These are phyloP conservation scores for Cochlearia excelsa DNA, from an alignment of 345 rosid species.

Conservation along the genomic window DNA sequence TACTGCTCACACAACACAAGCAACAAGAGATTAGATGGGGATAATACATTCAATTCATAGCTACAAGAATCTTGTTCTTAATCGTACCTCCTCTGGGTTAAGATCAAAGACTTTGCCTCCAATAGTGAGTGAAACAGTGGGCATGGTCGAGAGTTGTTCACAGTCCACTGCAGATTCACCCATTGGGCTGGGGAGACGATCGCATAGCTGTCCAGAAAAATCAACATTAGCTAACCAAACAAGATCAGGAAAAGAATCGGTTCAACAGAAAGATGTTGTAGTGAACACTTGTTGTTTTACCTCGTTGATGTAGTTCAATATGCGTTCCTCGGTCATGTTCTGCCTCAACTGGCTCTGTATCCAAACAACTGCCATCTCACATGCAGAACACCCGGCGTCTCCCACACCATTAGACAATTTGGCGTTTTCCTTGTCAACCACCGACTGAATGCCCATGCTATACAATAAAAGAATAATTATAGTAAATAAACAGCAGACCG, in stretches of 20 bases:
- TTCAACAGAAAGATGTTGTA: not conserved
- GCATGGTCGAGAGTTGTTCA: constrained; percentile 63
- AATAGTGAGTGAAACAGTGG: constrained; percentile 73
- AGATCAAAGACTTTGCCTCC: constrained; percentile 71
- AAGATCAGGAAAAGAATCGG: constrained; percentile 17
- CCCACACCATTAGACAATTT: constrained; percentile 39
- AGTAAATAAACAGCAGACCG: not conserved
- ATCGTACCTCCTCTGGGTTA: constrained; percentile 59
- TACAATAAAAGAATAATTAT: not conserved
- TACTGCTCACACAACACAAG: constrained; percentile 48
- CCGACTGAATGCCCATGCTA: constrained; percentile 76
- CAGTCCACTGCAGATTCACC: constrained; percentile 90
- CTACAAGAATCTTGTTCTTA: not conserved
- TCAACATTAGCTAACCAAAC: not conserved
- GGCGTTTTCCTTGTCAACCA: constrained; percentile 50
- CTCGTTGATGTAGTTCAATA: constrained; percentile 59
- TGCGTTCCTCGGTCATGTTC: constrained; percentile 63
- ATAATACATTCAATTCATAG: not conserved
- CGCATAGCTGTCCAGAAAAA: constrained; percentile 59
- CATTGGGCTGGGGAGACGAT: constrained; percentile 75
- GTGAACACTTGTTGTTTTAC: constrained; percentile 33
- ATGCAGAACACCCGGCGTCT: constrained; percentile 70
- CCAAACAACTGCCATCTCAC: constrained; percentile 96
- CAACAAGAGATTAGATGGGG: constrained; percentile 12
- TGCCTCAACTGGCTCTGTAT: constrained; percentile 72